A percentile compares a stretch with the other conserved stretches of the same genome.
These are phyloP conservation scores for Epichloe sp. DNA, from an alignment of 2,329 filamentous ascomycete species.

Conservation along the genomic window DNA sequence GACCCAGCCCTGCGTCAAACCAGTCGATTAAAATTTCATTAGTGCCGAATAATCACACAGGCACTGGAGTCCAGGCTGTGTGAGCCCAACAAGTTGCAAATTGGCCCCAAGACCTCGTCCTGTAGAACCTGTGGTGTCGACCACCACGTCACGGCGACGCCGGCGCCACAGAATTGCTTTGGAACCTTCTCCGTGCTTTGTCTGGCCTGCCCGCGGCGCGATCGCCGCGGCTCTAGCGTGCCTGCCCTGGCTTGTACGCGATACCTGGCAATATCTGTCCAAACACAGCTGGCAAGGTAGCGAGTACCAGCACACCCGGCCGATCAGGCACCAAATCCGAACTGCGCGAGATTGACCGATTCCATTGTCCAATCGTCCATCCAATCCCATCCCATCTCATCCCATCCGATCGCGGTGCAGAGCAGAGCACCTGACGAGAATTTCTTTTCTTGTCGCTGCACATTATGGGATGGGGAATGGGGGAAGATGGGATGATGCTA, in stretches of 20 bases:
- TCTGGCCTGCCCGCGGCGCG: neutral
- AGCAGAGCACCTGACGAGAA: neutral
- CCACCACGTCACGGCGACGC: too few relatives aligned
- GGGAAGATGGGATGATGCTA: neutral
- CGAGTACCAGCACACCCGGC: neutral
- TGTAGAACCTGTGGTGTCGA: too few relatives aligned
- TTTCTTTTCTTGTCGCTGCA: neutral
- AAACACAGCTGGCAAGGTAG: neutral
- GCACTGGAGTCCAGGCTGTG: too few relatives aligned
- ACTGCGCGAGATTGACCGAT: neutral
- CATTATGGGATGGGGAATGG: neutral
- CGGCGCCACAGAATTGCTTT: too few relatives aligned
- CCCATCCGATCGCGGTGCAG: neutral
- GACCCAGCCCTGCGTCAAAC: too few relatives aligned
- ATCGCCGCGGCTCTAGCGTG: constrained; percentile 5
- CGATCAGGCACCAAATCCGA: neutral
- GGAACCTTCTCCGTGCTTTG: too few relatives aligned
- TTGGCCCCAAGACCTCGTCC: too few relatives aligned
- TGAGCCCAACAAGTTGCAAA: too few relatives aligned
- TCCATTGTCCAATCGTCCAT: neutral
- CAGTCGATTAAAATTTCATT: too few relatives aligned
- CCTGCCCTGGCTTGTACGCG: neutral
- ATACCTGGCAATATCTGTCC: neutral
- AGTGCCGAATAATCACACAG: too few relatives aligned
- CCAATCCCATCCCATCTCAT: neutral